Conservation (phyloP, 192 early-diverging fungal genomes). For the Gamsiella multidivaricata region DNA sequence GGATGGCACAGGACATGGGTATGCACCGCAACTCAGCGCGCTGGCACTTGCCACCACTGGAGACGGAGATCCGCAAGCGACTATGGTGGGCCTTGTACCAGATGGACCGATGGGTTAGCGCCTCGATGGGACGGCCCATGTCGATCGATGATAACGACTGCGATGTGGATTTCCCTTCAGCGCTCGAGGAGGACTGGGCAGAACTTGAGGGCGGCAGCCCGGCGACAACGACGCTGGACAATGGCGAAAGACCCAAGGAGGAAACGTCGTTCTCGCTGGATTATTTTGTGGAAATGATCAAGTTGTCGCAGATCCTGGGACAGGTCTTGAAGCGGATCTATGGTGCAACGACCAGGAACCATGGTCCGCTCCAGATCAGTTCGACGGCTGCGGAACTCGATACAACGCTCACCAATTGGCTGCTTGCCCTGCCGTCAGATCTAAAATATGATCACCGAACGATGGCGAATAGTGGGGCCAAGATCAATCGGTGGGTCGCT, state of each 20-base stretch:
- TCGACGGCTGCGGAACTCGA: slow-evolving; percentile 61
- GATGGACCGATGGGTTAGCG: slow-evolving; percentile 70
- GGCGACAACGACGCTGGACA: slow-evolving; percentile 11
- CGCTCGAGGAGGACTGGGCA: slow-evolving; percentile 51
- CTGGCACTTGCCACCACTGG: slow-evolving; percentile 61
- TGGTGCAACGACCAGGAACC: slow-evolving; percentile 56
- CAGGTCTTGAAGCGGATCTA: slow-evolving; percentile 61
- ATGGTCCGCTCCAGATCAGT: slow-evolving; percentile 50
- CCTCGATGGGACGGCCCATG: slow-evolving; percentile 63
- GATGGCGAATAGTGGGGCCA: slow-evolving; percentile 3
- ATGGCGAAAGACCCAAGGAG: slow-evolving; percentile 13
- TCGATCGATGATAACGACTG: slow-evolving; percentile 66
- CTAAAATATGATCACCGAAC: slow-evolving; percentile 58
- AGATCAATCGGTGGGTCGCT: slow-evolving; percentile 28
- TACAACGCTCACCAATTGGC: slow-evolving; percentile 59
- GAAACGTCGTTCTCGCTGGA: slow-evolving; percentile 29
- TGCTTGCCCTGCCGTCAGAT: slow-evolving; percentile 53
- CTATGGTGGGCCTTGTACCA: slow-evolving; percentile 83
- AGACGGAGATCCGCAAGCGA: slow-evolving; percentile 70
- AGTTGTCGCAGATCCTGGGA: slow-evolving; percentile 63
- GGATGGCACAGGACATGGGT: slow-evolving; percentile 71
- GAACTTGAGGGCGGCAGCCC: slow-evolving; percentile 11
- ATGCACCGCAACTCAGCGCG: slow-evolving; percentile 64
- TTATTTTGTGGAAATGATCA: slow-evolving; percentile 60
- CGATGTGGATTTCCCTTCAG: slow-evolving; percentile 61